phyloP scores from a whole-genome alignment of 2,329 filamentous ascomycete species.

The Zymoseptoria brevis region DNA sequence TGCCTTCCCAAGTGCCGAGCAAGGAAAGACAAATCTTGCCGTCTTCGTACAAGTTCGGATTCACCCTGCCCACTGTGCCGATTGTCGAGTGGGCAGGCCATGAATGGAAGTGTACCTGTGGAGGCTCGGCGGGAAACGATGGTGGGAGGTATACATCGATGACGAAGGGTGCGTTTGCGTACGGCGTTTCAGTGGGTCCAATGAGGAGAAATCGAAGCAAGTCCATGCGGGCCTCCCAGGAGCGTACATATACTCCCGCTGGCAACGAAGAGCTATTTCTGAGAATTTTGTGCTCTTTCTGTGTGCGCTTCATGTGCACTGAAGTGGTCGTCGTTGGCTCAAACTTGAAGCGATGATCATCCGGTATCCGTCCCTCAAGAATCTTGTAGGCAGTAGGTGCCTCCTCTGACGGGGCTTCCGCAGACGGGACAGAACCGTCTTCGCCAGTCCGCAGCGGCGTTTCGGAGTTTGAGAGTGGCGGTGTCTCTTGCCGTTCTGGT shows the following conservation, averaged over 20 bases:
- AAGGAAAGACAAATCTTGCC: constrained; percentile 54
- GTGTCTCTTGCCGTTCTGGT: constrained; percentile 12
- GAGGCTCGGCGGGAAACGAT: constrained; percentile 46
- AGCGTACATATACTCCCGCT: constrained; percentile 49
- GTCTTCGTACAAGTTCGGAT: constrained; percentile 56
- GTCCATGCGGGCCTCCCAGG: constrained; percentile 53
- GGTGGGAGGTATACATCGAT: constrained; percentile 48
- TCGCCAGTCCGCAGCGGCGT: constrained; percentile 11
- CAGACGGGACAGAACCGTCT: neutral
- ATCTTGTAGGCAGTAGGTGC: constrained; percentile 21
- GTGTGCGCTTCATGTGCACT: constrained; percentile 42
- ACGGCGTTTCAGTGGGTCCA: constrained; percentile 52
- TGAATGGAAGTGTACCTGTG: constrained; percentile 51
- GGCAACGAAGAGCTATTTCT: constrained; percentile 41
- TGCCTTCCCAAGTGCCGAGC: constrained; percentile 52
- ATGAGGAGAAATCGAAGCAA: constrained; percentile 52
- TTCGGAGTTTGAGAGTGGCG: constrained; percentile 15
- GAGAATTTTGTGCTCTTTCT: constrained; percentile 53
- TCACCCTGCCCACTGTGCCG: constrained; percentile 34
- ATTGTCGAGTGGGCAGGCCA: constrained; percentile 36
- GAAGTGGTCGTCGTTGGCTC: constrained; percentile 19
- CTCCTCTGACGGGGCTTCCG: neutral
- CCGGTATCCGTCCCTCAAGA: constrained; percentile 37
- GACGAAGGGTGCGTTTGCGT: constrained; percentile 54
- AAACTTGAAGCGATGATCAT: constrained; percentile 36